phyloP scores from a whole-genome alignment of 768 basidiomycete genomes.

The Leccinum barrowsii region DNA sequence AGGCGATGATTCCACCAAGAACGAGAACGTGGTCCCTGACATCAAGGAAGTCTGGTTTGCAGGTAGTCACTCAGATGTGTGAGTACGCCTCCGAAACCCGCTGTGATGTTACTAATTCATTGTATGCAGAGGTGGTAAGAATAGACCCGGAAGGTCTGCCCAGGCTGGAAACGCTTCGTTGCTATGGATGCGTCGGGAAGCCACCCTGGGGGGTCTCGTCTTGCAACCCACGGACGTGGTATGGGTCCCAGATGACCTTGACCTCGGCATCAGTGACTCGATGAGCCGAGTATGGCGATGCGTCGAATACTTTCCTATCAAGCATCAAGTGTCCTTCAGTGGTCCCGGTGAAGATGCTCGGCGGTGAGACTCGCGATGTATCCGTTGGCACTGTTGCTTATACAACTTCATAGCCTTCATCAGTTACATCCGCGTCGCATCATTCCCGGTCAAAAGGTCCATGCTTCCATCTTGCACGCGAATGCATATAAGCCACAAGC shows the following conservation, averaged over 20 bases:
- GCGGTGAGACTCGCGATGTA: constrained; percentile 8
- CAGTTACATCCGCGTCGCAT: constrained; percentile 23
- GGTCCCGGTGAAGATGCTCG: constrained; percentile 15
- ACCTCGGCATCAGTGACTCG: constrained; percentile 20
- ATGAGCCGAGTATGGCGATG: constrained; percentile 15
- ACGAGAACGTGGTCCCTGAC: constrained; percentile 8
- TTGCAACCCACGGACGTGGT: constrained; percentile 26
- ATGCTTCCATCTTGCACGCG: constrained; percentile 22
- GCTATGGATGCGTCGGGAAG: constrained; percentile 35
- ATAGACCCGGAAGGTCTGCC: constrained; percentile 16
- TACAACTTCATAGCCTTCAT: constrained; percentile 10
- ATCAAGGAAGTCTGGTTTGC: constrained; percentile 71
- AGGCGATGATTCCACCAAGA: background rate
- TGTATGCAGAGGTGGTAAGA: constrained; percentile 21
- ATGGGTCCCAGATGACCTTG: constrained; percentile 27
- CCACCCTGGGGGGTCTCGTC: constrained; percentile 21
- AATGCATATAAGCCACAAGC: constrained; percentile 20
- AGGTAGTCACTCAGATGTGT: constrained; percentile 40
- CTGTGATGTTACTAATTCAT: background rate
- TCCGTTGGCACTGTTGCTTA: background rate
- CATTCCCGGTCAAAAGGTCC: constrained; percentile 26
- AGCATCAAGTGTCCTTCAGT: constrained; percentile 19
- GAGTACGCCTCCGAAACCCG: background rate
- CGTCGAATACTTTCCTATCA: constrained; percentile 24
- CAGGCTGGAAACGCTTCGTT: constrained; percentile 27